Base-by-base conservation (phyloP, 140 eudicot species). In the Cichorium intybus region DNA sequence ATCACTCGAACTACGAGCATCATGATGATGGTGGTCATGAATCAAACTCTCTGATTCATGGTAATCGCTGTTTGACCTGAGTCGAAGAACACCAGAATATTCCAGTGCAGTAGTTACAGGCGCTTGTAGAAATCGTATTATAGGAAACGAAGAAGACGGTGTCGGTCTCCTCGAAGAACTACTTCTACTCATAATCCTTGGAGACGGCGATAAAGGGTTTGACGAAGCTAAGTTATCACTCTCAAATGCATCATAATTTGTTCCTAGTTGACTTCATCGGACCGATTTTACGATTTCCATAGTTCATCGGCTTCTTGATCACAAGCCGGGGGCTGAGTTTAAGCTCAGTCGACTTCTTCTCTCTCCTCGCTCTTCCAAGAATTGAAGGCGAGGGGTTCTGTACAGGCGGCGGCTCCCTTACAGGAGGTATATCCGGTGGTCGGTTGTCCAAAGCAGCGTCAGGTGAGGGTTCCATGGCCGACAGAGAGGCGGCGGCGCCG, bases 41-140 rank as follows among this genome's bases (percentile, higher is more conserved):
- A 66, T 53, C 61, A 66, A 56, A 64, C 18, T 7, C 58, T 74
- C 72, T 4, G 83, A 41, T 43, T 75, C 71, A 28, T 39, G 58
- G 47, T 55, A 56, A 10, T 74, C 73, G 50, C 28, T 60, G 47
- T 21, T 37, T 4, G 74, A 62, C 80, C 81, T 63, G 0, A 76
- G 81, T 29, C 79, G 59, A 59, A 85, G 63, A 33, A 84, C 24
- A 24, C 92, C 92, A 16, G 82, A 74, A 27, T 81, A 74, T 48
- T 87, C 92, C 37, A 87, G 75, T 0, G 81, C 53, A 64, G 92
- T 71, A 0, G 92, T 76, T 0, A 87, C 74, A 9, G 95, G 95
- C 39, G 86, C 80, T 54, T 68, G 88, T 0, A 87, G 34, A 52
- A 81, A 84, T 11, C 91, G 79, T 33, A 74, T 74, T 10, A 74